These are phyloP conservation scores for Plectranthus barbatus DNA, from an alignment of 257 asterid genomes.

Conservation along the genomic window DNA sequence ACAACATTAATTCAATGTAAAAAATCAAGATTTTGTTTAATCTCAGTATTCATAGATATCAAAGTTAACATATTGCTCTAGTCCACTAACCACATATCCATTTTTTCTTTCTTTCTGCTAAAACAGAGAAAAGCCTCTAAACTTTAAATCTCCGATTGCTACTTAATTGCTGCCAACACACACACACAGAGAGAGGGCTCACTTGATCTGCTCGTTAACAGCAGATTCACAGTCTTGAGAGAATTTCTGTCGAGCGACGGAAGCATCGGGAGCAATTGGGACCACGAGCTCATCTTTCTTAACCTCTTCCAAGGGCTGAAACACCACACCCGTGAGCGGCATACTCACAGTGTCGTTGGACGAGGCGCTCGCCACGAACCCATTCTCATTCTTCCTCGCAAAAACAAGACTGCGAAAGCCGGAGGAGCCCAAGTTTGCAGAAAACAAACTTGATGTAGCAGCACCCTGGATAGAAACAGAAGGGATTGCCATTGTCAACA, in stretches of 20 bases:
- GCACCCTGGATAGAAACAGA: neutral
- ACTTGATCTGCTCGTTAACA: constrained; percentile 87
- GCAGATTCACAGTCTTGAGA: constrained; percentile 54
- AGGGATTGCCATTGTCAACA: too few species aligned
- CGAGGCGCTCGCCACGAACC: constrained; percentile 25
- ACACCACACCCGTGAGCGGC: constrained; percentile 57
- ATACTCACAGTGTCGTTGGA: constrained; percentile 18
- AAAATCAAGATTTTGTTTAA: neutral
- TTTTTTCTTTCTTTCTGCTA: too few species aligned
- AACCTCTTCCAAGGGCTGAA: constrained; percentile 89
- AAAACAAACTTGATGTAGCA: neutral
- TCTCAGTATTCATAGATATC: neutral
- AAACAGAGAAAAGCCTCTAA: too few species aligned
- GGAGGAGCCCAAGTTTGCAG: constrained; percentile 3
- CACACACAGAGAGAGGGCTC: constrained; percentile 12
- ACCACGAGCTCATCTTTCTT: constrained; percentile 47
- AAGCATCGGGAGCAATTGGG: constrained; percentile 36
- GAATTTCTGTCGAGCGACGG: constrained; percentile 71
- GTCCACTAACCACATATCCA: too few species aligned
- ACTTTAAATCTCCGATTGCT: neutral
- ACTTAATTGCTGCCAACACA: neutral
- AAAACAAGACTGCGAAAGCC: constrained; percentile 24
- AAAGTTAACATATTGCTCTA: too few species aligned
- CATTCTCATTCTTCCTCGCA: constrained; percentile 24
- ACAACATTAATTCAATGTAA: neutral